These are phyloP conservation scores for Anthracocystis setariae DNA, from an alignment of 1,284 basidiomycete species.

Conservation along the genomic window DNA sequence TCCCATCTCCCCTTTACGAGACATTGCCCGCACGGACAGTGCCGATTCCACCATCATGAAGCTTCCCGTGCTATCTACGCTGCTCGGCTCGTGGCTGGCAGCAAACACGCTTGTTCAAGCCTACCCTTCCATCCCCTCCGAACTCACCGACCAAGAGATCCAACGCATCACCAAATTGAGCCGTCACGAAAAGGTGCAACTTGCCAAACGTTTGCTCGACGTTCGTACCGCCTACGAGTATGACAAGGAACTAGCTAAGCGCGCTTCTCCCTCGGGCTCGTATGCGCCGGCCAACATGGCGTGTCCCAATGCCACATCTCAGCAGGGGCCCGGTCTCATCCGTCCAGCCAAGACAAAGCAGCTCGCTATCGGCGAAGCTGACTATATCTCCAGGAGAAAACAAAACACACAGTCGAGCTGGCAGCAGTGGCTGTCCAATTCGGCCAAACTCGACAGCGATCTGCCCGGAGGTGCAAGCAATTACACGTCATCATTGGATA, in stretches of 20 bases:
- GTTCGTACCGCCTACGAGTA: slow-evolving; percentile 37
- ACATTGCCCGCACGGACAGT: too few relatives aligned
- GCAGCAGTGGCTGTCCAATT: slow-evolving; percentile 52
- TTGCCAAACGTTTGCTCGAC: slow-evolving; percentile 35
- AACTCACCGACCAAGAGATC: slow-evolving; percentile 26
- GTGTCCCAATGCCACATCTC: slow-evolving; percentile 50
- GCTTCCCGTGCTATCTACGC: slow-evolving; percentile 10
- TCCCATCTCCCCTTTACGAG: too few relatives aligned
- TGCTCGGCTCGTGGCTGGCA: slow-evolving; percentile 17
- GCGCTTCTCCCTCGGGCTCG: slow-evolving; percentile 47
- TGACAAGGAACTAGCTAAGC: slow-evolving; percentile 24
- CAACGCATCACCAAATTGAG: slow-evolving; percentile 29
- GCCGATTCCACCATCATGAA: slow-evolving; percentile 26
- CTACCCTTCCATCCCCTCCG: slow-evolving; percentile 24
- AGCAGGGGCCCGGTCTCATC: slow-evolving; percentile 51
- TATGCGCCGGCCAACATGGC: slow-evolving; percentile 54
- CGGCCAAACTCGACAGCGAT: slow-evolving; percentile 35
- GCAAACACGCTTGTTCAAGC: slow-evolving; percentile 8
- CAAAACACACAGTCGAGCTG: slow-evolving; percentile 30
- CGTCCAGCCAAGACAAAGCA: slow-evolving; percentile 50
- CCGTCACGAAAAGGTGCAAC: slow-evolving; percentile 14
- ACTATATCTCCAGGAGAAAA: slow-evolving; percentile 53
- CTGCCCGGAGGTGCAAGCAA: slow-evolving; percentile 55
- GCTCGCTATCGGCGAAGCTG: slow-evolving; percentile 43
- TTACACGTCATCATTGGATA: slow-evolving; percentile 42